phyloP scores from a whole-genome alignment of 768 basidiomycete genomes.

The Suillus plorans region DNA sequence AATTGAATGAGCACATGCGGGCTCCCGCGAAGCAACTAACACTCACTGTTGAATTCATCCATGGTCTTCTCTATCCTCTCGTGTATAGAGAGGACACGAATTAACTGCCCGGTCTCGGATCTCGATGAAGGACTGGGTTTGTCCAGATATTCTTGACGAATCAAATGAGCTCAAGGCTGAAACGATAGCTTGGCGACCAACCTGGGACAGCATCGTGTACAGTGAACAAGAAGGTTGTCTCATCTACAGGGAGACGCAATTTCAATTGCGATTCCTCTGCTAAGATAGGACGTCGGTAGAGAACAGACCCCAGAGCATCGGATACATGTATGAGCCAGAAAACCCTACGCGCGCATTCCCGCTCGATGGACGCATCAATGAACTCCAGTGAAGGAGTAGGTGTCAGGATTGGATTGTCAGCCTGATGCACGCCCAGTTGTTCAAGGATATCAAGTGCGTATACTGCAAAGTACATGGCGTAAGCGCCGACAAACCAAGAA shows the following conservation, averaged over 20 bases:
- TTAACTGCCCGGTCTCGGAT: slow-evolving; percentile 78
- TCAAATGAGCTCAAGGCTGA: slow-evolving; percentile 2
- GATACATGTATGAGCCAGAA: slow-evolving; percentile 78
- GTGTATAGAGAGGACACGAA: slow-evolving; percentile 67
- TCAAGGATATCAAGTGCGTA: slow-evolving; percentile 67
- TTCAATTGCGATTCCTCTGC: slow-evolving; percentile 46
- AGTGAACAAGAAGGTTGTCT: slow-evolving; percentile 76
- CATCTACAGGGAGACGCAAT: slow-evolving; percentile 76
- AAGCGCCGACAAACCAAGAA: not conserved
- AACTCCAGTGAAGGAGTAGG: slow-evolving; percentile 59
- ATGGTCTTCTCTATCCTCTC: slow-evolving; percentile 57
- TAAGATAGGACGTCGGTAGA: slow-evolving; percentile 35
- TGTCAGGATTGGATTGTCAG: slow-evolving; percentile 60
- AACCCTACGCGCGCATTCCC: slow-evolving; percentile 76
- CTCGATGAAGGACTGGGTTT: slow-evolving; percentile 48
- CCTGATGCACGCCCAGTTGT: slow-evolving; percentile 61
- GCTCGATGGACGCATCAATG: slow-evolving; percentile 63
- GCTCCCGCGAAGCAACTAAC: not conserved
- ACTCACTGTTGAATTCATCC: slow-evolving; percentile 50
- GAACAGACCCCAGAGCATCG: slow-evolving; percentile 45
- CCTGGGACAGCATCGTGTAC: slow-evolving; percentile 38
- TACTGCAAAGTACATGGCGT: slow-evolving; percentile 38
- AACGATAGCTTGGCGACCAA: slow-evolving; percentile 13
- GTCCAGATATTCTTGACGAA: slow-evolving; percentile 63
- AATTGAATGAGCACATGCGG: slow-evolving; percentile 25